These are phyloP conservation scores for Arabidopsis arenosa DNA, from an alignment of 345 rosid species.

Conservation along the genomic window DNA sequence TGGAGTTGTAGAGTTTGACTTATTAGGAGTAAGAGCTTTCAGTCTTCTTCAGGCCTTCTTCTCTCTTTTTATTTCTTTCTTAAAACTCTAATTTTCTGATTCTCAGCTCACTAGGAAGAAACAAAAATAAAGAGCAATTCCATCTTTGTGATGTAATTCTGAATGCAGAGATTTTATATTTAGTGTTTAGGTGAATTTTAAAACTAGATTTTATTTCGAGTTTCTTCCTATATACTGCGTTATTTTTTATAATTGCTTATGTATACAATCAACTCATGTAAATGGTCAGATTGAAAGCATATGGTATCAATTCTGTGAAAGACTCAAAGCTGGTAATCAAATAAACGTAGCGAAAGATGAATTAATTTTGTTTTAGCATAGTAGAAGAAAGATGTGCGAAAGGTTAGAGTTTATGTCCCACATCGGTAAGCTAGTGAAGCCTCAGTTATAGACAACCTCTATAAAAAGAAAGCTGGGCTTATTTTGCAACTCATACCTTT, in stretches of 20 bases:
- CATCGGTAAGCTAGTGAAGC: background rate
- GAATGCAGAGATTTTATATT: conserved; percentile 16
- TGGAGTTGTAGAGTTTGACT: conserved; percentile 27
- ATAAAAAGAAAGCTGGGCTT: background rate
- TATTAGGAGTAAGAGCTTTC: conserved; percentile 24
- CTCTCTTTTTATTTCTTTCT: background rate
- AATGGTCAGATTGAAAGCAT: background rate
- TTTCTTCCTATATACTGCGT: background rate
- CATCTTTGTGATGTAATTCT: conserved; percentile 28
- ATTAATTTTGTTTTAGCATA: background rate
- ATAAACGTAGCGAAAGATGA: background rate
- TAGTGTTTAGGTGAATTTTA: background rate
- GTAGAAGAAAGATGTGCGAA: background rate
- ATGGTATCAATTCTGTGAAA: too few relatives aligned
- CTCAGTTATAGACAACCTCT: background rate
- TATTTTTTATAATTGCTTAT: background rate
- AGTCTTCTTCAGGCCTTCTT: conserved; percentile 22
- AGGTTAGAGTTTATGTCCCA: background rate
- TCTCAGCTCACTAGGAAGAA: conserved; percentile 21
- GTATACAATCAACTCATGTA: background rate
- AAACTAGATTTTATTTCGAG: background rate
- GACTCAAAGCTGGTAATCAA: background rate
- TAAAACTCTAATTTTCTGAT: conserved; percentile 20
- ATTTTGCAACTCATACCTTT: background rate
- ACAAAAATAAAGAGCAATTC: conserved; percentile 32